Base-by-base conservation (phyloP, 2,329 filamentous ascomycete genomes). In the Penicillium hesseltinei region DNA sequence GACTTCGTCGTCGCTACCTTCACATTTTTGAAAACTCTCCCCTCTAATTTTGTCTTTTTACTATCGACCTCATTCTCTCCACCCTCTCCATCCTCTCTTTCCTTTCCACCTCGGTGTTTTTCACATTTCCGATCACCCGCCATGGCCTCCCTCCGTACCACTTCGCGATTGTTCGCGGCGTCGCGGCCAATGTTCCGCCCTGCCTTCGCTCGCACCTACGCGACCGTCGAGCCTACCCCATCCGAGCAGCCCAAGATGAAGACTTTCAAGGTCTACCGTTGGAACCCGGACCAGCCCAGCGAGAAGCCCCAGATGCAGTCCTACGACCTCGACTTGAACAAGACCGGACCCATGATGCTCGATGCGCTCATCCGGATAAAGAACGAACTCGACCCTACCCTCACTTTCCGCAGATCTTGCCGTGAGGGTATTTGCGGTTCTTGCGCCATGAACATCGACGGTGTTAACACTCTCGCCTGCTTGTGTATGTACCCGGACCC, bases 401-500 rank as follows among this genome's bases (percentile, higher is more conserved):
- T 99, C 71, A 97, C 94, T 54, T 99, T 99, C 84, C 86, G 94
- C 75, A 81, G 94, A 77, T 95, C 90, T 78, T 99, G 94, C 81
- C 85, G 94, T 80, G 94, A 99, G 84, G 94, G 94, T 69, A 99
- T 99, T 72, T 99, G 94, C 75, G 94, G 94, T 67, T 96, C 91
- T 78, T 99, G 94, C 76, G 94, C 94, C 66, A 99, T 99, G 94
- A 99, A 99, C 84, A 97, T 99, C 76, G 95, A 97, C 77, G 94
- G 94, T 76, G 90, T 95, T 72, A 99, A 99, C 82, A 99, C 94
- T 57, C 81, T 99, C 71, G 94, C 94, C 67, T 99, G 94, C 80
- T 81, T 99, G 74, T 99, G 94, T 96, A 90, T 69, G 89, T 87
- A 21, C n/a, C 56, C 33, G 9, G 19, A 35, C 31, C 45, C 15